These are phyloP conservation scores for Olyra latifolia DNA, from an alignment of 176 grass and related monocot genomes.

Conservation along the genomic window DNA sequence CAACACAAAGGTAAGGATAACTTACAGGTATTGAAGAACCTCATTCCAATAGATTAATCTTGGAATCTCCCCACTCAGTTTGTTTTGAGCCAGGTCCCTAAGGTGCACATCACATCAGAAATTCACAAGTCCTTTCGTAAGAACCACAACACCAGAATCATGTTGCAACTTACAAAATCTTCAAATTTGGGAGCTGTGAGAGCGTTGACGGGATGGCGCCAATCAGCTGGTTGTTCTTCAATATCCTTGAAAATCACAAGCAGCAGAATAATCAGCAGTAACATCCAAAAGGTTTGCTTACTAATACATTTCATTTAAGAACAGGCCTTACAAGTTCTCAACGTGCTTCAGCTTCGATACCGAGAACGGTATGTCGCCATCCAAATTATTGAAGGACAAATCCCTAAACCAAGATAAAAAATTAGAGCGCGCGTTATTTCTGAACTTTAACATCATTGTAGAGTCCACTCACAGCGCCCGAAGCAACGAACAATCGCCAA, in stretches of 20 bases:
- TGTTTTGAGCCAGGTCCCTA: slow-evolving; percentile 96
- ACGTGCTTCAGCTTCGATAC: slow-evolving; percentile 90
- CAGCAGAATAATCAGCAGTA: not conserved
- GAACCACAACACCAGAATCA: not conserved
- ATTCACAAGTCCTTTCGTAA: not conserved
- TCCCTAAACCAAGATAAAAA: slow-evolving; percentile 49
- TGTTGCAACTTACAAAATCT: slow-evolving; percentile 68
- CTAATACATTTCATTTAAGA: not conserved
- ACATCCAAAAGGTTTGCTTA: not conserved
- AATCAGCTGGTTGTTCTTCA: slow-evolving; percentile 93
- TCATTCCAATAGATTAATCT: slow-evolving; percentile 99
- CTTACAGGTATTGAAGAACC: slow-evolving; percentile 95
- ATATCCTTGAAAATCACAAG: slow-evolving; percentile 49
- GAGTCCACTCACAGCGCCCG: slow-evolving; percentile 59
- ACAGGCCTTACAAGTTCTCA: slow-evolving; percentile 62
- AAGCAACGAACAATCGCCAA: slow-evolving; percentile 81
- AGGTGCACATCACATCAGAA: not conserved
- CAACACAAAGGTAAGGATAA: not conserved
- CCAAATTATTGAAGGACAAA: slow-evolving; percentile 90
- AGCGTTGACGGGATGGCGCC: slow-evolving; percentile 84
- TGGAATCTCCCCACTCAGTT: slow-evolving; percentile 88
- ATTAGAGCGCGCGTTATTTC: not conserved
- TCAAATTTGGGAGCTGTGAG: slow-evolving; percentile 92
- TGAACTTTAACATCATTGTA: not conserved
- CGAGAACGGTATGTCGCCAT: slow-evolving; percentile 92